Evolutionary conservation across 306 rosid genomes (phyloP).

Genomic region (Glycine latifolia): DNA sequence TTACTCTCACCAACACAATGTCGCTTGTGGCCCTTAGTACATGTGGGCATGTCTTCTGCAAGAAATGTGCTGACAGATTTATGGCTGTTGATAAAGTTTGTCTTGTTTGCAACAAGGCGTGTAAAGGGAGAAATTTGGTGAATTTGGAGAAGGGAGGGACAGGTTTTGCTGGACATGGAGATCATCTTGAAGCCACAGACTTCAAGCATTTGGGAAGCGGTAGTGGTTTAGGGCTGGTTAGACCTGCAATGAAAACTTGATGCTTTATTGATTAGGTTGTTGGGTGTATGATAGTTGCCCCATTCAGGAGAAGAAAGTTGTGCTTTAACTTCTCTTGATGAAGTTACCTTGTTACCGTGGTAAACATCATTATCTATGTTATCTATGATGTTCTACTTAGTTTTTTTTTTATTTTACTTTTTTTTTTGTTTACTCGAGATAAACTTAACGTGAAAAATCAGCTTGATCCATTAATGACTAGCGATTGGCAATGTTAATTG

Average conservation of each 20-base stretch:
- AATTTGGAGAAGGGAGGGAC: conserved; percentile 90
- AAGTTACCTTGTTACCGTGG: conserved; percentile 13
- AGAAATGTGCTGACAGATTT: conserved; percentile 92
- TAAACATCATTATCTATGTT: conserved; percentile 20
- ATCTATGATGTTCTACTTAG: background rate
- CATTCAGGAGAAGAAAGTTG: conserved; percentile 37
- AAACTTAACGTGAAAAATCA: background rate
- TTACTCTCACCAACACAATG: conserved; percentile 79
- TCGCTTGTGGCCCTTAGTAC: conserved; percentile 90
- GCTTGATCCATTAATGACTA: background rate
- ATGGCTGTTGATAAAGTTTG: conserved; percentile 91
- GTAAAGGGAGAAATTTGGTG: conserved; percentile 85
- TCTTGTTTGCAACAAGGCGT: conserved; percentile 84
- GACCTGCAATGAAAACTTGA: conserved; percentile 89
- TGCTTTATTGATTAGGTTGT: background rate
- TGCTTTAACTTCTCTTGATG: conserved; percentile 18
- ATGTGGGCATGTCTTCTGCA: conserved; percentile 94
- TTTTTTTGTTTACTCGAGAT: background rate
- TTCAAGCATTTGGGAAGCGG: conserved; percentile 99
- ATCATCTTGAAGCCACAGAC: conserved; percentile 89
- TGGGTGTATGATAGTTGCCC: background rate
- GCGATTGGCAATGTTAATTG: conserved; percentile 15
- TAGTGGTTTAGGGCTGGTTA: conserved; percentile 88
- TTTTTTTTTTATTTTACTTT: conserved; percentile 1
- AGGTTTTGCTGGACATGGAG: conserved; percentile 87